A percentile compares a stretch with the other conserved stretches of the same genome.
These are phyloP conservation scores for Globisporangium paddicum DNA, from an alignment of 352 stramenopile genomes.

Conservation along the genomic window DNA sequence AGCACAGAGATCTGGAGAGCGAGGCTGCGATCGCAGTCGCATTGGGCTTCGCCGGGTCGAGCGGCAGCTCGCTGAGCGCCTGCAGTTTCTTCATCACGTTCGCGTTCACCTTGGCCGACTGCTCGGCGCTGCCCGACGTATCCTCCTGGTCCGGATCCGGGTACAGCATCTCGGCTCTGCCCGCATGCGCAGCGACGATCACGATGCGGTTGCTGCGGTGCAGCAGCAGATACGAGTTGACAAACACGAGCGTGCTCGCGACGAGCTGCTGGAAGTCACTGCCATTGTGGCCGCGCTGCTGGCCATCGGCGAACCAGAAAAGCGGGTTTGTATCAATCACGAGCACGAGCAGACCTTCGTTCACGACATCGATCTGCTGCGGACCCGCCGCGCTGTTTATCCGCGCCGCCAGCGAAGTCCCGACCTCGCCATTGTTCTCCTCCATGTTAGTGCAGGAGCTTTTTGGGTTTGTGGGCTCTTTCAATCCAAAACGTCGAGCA, in stretches of 20 bases:
- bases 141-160: conserved; percentile 60
- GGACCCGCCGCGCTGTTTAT: conserved; percentile 9
- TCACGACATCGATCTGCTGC: conserved; percentile 10
- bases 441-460: conserved; percentile 2
- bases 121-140: conserved; percentile 61
- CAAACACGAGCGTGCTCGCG: conserved; percentile 75
- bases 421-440: conserved; percentile 8
- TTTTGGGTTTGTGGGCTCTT: not conserved
- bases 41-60: conserved; percentile 53
- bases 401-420: conserved; percentile 12
- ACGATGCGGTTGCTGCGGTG: conserved; percentile 85
- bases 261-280: conserved; percentile 59
- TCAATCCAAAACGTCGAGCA: not conserved
- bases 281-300: conserved; percentile 20
- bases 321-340: conserved; percentile 79
- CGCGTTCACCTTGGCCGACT: conserved; percentile 67
- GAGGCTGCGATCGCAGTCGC: conserved; percentile 68
- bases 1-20: conserved; percentile 77
- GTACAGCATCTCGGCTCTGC: conserved; percentile 69
- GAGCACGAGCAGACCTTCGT: conserved; percentile 67
- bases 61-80: conserved; percentile 38
- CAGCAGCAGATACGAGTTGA: conserved; percentile 84
- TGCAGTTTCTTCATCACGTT: conserved; percentile 66
- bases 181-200: conserved; percentile 75
- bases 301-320: conserved; percentile 50